Percentiles rank a stretch among this genome's conserved stretches.
These are phyloP conservation scores for Aspergillus nanangensis DNA, from an alignment of 495 filamentous ascomycete species.

Conservation along the genomic window DNA sequence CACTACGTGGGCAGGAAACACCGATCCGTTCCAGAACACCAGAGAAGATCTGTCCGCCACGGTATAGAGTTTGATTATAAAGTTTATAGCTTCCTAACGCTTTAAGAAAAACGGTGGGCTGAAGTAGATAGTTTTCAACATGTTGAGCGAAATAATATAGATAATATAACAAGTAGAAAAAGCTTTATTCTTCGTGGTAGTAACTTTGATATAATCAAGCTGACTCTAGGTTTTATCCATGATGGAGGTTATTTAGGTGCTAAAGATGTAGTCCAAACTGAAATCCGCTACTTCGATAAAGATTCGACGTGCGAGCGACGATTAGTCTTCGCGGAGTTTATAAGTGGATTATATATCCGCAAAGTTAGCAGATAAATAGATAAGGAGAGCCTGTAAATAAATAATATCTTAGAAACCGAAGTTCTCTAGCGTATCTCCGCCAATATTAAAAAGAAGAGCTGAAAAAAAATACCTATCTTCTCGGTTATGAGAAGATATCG, in stretches of 20 bases:
- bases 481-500: conserved; percentile 15
- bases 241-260: conserved; percentile 12
- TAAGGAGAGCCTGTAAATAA: conserved; percentile 7
- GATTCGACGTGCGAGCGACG: conserved; percentile 10
- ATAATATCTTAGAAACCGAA: conserved; percentile 10
- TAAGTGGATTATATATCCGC: conserved; percentile 6
- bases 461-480: conserved; percentile 9
- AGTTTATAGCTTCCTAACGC: conserved; percentile 18
- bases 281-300: conserved; percentile 9
- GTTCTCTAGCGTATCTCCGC: conserved; percentile 14
- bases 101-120: conserved; percentile 13
- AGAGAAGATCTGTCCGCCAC: conserved; percentile 7
- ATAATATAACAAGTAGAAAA: conserved; percentile 13
- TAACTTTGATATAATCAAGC: background rate
- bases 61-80: conserved; percentile 19
- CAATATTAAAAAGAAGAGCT: conserved; percentile 7
- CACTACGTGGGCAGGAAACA: background rate
- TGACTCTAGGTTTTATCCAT: conserved; percentile 3
- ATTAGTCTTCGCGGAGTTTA: conserved; percentile 14
- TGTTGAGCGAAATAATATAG: conserved; percentile 20
- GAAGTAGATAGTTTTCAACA: conserved; percentile 15
- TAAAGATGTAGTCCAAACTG: conserved; percentile 16
- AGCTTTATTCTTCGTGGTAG: background rate
- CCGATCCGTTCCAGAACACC: conserved; percentile 3
- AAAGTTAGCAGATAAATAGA: conserved; percentile 4